These are phyloP conservation scores for Colletotrichum somersetense DNA, from an alignment of 2,329 filamentous ascomycete genomes.

Conservation along the genomic window DNA sequence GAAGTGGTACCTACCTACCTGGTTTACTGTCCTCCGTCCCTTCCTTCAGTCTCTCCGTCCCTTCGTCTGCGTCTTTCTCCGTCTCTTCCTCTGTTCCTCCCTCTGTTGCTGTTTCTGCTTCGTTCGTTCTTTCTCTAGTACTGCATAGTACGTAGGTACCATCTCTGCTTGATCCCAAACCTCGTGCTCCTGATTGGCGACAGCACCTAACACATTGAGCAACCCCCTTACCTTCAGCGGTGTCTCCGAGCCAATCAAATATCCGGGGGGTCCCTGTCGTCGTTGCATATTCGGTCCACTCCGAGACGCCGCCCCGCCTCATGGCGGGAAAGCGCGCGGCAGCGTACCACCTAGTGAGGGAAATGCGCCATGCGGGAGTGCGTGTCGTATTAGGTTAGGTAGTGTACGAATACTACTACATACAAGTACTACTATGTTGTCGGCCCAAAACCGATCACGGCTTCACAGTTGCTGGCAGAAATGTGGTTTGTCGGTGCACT, in stretches of 20 bases:
- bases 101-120: background rate
- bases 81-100: no score
- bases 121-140: background rate
- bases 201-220: background rate
- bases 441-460: slow-evolving; percentile 6
- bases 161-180: background rate
- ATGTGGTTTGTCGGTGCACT: background rate
- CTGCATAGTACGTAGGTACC: no score
- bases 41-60: background rate
- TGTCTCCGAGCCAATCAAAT: background rate
- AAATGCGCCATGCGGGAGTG: no score
- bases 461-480: no score
- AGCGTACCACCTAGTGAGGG: no score
- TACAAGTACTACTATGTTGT: background rate
- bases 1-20: no score
- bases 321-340: slow-evolving; percentile 10
- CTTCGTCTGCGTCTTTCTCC: no score
- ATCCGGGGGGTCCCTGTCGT: fast-evolving
- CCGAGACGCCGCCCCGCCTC: slow-evolving; percentile 23
- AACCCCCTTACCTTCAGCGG: background rate
- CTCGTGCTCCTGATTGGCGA: background rate
- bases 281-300: slow-evolving; percentile 17
- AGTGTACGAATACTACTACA: no score
- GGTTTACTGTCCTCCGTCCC: background rate
- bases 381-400: no score